phyloP scores from a whole-genome alignment of 179 eudicot species.

The Spergularia azorica region DNA sequence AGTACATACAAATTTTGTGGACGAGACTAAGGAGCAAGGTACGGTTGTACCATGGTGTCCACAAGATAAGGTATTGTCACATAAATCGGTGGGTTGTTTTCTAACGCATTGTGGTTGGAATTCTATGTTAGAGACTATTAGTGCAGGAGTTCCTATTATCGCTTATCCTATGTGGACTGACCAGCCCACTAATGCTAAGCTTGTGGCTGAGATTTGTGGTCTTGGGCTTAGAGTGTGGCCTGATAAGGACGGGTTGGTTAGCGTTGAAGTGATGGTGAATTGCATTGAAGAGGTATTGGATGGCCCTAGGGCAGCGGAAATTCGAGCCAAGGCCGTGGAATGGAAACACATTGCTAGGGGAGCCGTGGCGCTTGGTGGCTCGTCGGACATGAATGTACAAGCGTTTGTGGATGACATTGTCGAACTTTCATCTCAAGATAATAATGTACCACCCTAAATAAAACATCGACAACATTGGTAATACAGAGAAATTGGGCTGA shows the following conservation, averaged over 20 bases:
- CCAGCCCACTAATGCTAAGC: constrained; percentile 63
- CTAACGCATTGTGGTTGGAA: constrained; percentile 72
- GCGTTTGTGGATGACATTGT: constrained; percentile 42
- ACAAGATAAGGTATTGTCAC: constrained; percentile 43
- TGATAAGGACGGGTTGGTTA: constrained; percentile 25
- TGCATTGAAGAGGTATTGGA: constrained; percentile 40
- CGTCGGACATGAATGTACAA: constrained; percentile 42
- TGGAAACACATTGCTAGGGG: constrained; percentile 41
- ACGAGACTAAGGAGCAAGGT: constrained; percentile 33
- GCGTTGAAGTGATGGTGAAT: constrained; percentile 36
- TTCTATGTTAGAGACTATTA: constrained; percentile 46
- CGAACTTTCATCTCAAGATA: background rate
- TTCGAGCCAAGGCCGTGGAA: constrained; percentile 36
- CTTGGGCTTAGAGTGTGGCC: constrained; percentile 45
- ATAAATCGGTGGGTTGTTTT: constrained; percentile 50
- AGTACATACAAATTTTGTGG: constrained; percentile 18
- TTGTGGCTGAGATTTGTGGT: constrained; percentile 40
- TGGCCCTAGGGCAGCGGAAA: constrained; percentile 37
- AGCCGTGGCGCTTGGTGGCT: constrained; percentile 50
- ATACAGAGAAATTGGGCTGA: background rate
- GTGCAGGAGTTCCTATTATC: constrained; percentile 54
- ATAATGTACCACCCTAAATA: too few relatives aligned
- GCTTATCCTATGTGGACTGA: constrained; percentile 62
- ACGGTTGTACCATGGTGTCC: constrained; percentile 49
- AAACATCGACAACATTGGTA: background rate